These are phyloP conservation scores for Trifolium dubium DNA, from an alignment of 306 rosid genomes.

Conservation along the genomic window DNA sequence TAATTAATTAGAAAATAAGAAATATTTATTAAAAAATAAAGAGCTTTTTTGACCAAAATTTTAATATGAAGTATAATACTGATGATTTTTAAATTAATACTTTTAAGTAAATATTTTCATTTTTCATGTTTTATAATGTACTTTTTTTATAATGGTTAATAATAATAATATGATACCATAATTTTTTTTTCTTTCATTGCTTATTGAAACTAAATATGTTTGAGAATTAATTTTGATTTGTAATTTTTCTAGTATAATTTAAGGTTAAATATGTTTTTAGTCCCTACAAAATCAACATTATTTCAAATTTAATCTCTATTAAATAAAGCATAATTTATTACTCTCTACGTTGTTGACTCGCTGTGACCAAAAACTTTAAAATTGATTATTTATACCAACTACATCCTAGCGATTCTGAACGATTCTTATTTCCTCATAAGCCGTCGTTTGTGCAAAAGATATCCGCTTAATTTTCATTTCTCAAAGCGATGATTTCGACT, in stretches of 20 bases:
- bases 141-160: neutral
- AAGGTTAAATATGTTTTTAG: too few species aligned
- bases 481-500: conserved; percentile 29
- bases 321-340: too few species aligned
- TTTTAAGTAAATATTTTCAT: neutral
- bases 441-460: neutral
- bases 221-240: neutral
- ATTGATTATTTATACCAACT: too few species aligned
- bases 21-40: neutral
- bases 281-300: too few species aligned
- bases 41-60: neutral
- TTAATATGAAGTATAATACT: neutral
- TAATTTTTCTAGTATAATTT: too few species aligned
- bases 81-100: neutral
- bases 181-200: neutral
- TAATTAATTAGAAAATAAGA: neutral
- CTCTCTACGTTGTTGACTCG: too few species aligned
- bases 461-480: neutral
- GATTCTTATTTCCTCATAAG: neutral
- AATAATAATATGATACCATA: neutral
- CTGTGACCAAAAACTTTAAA: too few species aligned
- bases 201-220: neutral
- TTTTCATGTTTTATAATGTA: neutral
- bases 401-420: neutral
- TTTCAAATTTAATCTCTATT: too few species aligned